Evolutionary conservation across 306 rosid species (phyloP).

Genomic region (Albizia julibrissin): DNA sequence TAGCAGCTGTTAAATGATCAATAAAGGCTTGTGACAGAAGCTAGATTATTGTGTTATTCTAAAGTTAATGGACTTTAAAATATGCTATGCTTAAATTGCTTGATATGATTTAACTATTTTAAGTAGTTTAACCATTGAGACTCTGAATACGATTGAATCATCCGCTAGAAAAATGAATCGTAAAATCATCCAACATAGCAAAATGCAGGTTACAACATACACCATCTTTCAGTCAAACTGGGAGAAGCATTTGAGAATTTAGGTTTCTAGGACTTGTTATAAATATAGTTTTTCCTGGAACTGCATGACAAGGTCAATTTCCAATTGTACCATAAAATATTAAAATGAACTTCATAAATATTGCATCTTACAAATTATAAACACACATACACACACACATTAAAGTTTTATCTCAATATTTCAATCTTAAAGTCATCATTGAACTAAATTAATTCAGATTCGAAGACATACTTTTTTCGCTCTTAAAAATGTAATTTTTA

Average conservation of each 20-base stretch:
- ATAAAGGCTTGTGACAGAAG: constrained; percentile 29
- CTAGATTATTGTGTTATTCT: constrained; percentile 21
- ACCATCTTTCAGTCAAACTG: neutral
- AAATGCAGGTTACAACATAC: neutral
- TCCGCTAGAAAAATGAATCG: neutral
- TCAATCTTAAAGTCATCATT: neutral
- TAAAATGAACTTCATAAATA: neutral
- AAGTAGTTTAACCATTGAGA: neutral
- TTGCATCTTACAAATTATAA: neutral
- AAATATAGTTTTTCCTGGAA: neutral
- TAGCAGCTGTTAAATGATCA: constrained; percentile 49
- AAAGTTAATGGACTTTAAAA: constrained; percentile 1
- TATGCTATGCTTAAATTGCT: neutral
- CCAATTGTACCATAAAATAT: neutral
- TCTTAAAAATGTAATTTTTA: neutral
- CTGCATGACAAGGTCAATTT: neutral
- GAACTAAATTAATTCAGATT: neutral
- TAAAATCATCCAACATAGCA: neutral
- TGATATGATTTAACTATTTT: neutral
- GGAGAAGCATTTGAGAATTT: neutral
- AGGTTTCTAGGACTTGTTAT: neutral
- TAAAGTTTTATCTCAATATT: neutral
- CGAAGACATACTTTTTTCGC: neutral
- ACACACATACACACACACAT: neutral
- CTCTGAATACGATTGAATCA: neutral